Base-by-base conservation (phyloP, 2,329 filamentous ascomycete species). In the Botrytis tulipae region DNA sequence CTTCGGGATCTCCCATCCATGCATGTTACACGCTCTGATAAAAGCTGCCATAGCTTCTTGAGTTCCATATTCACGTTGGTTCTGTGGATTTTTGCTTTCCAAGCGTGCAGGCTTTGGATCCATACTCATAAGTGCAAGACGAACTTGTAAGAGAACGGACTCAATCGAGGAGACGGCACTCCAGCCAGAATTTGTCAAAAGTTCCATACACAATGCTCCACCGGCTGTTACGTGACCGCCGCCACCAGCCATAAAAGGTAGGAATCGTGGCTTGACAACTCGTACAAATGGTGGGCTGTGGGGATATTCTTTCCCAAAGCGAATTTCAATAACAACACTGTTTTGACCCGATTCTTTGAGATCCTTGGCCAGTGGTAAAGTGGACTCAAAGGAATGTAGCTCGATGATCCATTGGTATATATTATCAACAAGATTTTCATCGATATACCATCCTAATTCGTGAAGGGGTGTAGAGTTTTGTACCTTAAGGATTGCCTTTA, bases 371-470 rank as follows among this genome's bases (percentile, higher is more conserved):
- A 98, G 84, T 0, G 92, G 93, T 0, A 96, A 85, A 1, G 83
- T 81, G 0, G 83, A 76, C 37, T 94, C 91, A 78, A 97, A 97
- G 61, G 91, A 93, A 81, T 97, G 95, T 1, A 98, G 84, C 81
- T 97, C 93, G 9, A 97, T 90, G 74, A 97, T 94, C 94, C 94
- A 97, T 79, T 97, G 94, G 79, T 96, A 97, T 54, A 95, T 84
- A 68, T 88, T 87, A 9, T 85, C 84, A 22, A 86, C 83, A 29
- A 79, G 54, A 16, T 84, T 83, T 66, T 87, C 85, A 78, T 97
- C 88, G 72, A 97, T 90, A 79, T 93, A 94, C 94, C 94, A 97
- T 25, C 95, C 95, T 0, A 97, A 86, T 74, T 92, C 88, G 74
- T 91, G 86, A 1, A 88, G 80, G 0, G 89, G 87, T 1, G 86